A percentile compares a stretch with the other conserved stretches of the same genome.
Evolutionary conservation across 139 green algal genomes (phyloP).

Genomic region (Closterium sp.): DNA sequence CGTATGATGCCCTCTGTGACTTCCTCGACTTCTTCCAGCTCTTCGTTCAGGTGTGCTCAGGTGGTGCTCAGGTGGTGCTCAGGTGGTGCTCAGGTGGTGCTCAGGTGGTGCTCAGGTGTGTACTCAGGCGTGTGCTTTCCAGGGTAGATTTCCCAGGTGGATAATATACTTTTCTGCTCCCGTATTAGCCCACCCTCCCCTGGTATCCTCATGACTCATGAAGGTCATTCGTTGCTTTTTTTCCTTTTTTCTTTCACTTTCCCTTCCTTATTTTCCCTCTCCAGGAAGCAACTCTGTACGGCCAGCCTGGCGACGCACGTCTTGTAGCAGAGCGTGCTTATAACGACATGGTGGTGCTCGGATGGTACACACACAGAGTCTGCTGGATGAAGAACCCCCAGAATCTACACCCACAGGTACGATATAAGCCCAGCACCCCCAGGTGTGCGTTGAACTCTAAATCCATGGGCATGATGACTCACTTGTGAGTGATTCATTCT

Average conservation of each 20-base stretch:
- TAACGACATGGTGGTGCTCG: constrained; percentile 22
- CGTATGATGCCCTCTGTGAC: too few relatives aligned
- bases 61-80: too few relatives aligned
- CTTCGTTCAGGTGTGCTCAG: constrained; percentile 15
- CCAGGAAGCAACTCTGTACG: constrained; percentile 11
- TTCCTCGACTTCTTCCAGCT: constrained; percentile 9
- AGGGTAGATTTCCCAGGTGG: too few relatives aligned
- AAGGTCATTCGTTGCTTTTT: too few relatives aligned
- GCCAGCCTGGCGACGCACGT: neutral
- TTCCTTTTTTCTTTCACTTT: neutral
- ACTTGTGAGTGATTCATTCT: too few relatives aligned
- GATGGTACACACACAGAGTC: constrained; percentile 23
- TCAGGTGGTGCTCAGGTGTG: too few relatives aligned
- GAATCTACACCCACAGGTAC: constrained; percentile 23
- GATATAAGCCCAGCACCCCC: too few relatives aligned
- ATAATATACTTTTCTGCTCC: too few relatives aligned
- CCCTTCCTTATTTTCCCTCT: neutral
- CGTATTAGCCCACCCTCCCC: neutral
- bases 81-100: too few relatives aligned
- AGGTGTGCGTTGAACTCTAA: too few relatives aligned
- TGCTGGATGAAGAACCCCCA: constrained; percentile 12
- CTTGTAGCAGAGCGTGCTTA: constrained; percentile 12
- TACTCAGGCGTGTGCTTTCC: too few relatives aligned
- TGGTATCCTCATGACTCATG: constrained; percentile 13
- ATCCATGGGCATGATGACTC: too few relatives aligned